Evolutionary conservation across 2,329 filamentous ascomycete genomes (phyloP), one percentile per base, ranked within the genome.

Genomic region (Hymenoscyphus fructigenus): DNA sequence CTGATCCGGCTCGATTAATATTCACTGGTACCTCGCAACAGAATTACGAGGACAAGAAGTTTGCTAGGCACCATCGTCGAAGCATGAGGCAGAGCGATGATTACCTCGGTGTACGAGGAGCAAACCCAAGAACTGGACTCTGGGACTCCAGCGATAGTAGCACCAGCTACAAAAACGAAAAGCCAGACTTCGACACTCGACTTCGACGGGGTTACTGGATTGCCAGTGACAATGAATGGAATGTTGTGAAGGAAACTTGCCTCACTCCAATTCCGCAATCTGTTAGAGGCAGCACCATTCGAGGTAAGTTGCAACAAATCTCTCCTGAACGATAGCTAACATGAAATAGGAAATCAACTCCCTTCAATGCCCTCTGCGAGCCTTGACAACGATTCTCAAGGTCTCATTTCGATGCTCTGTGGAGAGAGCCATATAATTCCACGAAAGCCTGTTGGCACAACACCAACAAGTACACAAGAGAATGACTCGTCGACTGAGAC

Each of bases 51-150:
- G 60, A 68, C 6, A 72, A 69, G 44, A 69, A 68, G 23, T 59
- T 41, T 9, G 62, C 61, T 26, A 66, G 78, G n/a, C 75, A 78
- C 41, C n/a, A 53, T 14, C 79, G 84, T 5, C 78, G 78, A 56
- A 79, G 73, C 50, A 76, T 86, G 62, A 84, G 82, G 66, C 79
- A 82, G 62, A 85, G 82, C 62, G 84, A 84, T 4, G 85, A 88
- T 71, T 88, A 81, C 70, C 79, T 88, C 0, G 85, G 84, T 1
- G 82, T 87, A 1, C 84, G 85, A 65, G 85, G 85, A 3, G 78
- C 84, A 61, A 87, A 88, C 69, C 85, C 85, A 0, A 76, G 79
- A 53, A 87, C 85, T 0, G 84, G 85, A 5, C 77, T 81, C 66
- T 79, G 82, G 59, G 81, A 86, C 64, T 74, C 82, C 15, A 75